Conservation (phyloP, 1,139 yeast genomes). For the Sugiyamaella pinicola region DNA sequence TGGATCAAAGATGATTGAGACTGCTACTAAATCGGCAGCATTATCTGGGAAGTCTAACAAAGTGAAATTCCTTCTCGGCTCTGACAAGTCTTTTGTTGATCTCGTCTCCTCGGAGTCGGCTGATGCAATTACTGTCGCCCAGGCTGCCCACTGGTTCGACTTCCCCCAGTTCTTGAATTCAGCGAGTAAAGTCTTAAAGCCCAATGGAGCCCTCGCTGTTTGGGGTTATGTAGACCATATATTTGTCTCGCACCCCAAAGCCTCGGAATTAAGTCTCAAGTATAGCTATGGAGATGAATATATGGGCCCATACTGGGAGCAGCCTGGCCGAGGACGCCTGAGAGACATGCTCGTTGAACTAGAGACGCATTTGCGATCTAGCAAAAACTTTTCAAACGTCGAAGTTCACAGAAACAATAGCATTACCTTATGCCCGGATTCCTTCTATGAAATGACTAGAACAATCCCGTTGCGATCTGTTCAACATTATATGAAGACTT, state of each 20-base stretch:
- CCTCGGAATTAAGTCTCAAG: conserved; percentile 47
- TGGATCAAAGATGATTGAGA: conserved; percentile 61
- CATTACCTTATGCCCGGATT: conserved; percentile 36
- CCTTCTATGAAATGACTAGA: conserved; percentile 48
- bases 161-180: conserved; percentile 55
- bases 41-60: conserved; percentile 17
- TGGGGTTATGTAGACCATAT: conserved; percentile 81
- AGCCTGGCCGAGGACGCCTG: conserved; percentile 66
- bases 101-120: conserved; percentile 35
- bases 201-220: conserved; percentile 66
- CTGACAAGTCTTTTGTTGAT: conserved; percentile 41
- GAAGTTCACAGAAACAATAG: conserved; percentile 37
- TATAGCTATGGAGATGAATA: conserved; percentile 50
- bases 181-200: conserved; percentile 52
- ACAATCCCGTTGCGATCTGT: conserved; percentile 50
- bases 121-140: conserved; percentile 72
- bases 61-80: conserved; percentile 41
- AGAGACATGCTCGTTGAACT: conserved; percentile 51
- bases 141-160: conserved; percentile 80
- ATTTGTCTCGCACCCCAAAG: conserved; percentile 47
- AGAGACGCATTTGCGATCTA: conserved; percentile 43
- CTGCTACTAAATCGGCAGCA: conserved; percentile 43
- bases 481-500: conserved; percentile 57
- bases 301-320: conserved; percentile 73
- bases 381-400: conserved; percentile 47